phyloP scores from a whole-genome alignment of 1,284 basidiomycete species.

The Erythrobasidium hasegawianum region DNA sequence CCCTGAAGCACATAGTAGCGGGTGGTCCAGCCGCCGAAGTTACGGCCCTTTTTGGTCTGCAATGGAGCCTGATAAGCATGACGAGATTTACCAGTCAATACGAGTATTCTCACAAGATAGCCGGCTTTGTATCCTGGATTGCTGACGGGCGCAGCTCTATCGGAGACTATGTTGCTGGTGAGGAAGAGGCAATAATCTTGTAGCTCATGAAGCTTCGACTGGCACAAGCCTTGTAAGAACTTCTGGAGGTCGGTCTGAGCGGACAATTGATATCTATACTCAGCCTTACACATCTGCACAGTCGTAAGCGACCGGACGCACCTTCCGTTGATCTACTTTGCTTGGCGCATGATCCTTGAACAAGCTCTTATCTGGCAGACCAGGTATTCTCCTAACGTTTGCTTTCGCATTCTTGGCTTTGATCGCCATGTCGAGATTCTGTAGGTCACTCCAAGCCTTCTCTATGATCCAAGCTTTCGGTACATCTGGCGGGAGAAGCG shows the following conservation, averaged over 20 bases:
- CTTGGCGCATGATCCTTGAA: slow-evolving; percentile 97
- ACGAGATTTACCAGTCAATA: no score
- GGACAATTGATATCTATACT: slow-evolving; percentile 35
- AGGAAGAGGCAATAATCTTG: slow-evolving; percentile 88
- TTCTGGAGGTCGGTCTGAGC: slow-evolving; percentile 70
- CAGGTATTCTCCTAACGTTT: slow-evolving; percentile 66
- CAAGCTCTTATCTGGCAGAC: slow-evolving; percentile 81
- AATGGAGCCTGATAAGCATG: no score
- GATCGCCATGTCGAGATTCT: slow-evolving; percentile 66
- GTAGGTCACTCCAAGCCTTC: slow-evolving; percentile 87
- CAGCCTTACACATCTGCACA: slow-evolving; percentile 4
- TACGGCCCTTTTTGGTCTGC: slow-evolving; percentile 86
- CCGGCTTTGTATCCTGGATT: slow-evolving; percentile 73
- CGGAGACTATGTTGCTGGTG: slow-evolving; percentile 73
- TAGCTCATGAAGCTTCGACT: slow-evolving; percentile 73
- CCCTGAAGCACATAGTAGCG: slow-evolving; percentile 88
- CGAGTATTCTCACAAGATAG: slow-evolving; percentile 62
- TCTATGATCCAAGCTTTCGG: slow-evolving; percentile 78
- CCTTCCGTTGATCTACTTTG: slow-evolving; percentile 91
- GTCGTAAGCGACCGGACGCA: slow-evolving; percentile 49
- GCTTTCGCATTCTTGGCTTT: slow-evolving; percentile 62
- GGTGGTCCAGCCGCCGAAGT: slow-evolving; percentile 90
- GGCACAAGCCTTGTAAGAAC: slow-evolving; percentile 75
- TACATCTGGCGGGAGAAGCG: slow-evolving; percentile 62
- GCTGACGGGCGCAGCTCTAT: slow-evolving; percentile 60